Base-by-base conservation (phyloP, 2,329 filamentous ascomycete genomes). In the Chalara sp. region DNA sequence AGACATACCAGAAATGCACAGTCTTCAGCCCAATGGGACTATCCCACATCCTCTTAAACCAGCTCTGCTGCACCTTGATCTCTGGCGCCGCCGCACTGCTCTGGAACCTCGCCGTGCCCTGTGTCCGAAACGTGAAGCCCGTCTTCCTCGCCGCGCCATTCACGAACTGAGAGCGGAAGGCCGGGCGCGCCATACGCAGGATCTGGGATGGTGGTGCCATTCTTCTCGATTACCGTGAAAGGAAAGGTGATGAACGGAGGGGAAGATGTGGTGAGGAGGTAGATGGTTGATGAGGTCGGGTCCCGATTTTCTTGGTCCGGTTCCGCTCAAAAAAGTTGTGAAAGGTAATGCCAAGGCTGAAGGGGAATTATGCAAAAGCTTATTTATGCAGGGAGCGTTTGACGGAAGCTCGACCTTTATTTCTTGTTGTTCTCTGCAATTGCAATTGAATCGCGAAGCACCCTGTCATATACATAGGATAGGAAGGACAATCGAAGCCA, bases 1-100 rank as follows among this genome's bases (percentile, higher is more conserved):
- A 7, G 53, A 65, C 77, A 58, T 75, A 92, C 92, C 93, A 99
- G 75, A 99, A 99, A 72, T 99, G 93, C 64, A 99, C 93, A 56
- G 93, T 99, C 84, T 90, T 90, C 62, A 91, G 62, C 47, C 88
- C 88, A 58, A 91, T 71, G 56, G 87, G 86, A 69, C 86, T 89
- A 70, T 89, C 82, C 86, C 85, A 90, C 77, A 95, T 81, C 71
- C 83, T 83, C 76, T 85, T 83, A 69, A 93, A 83, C 76, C 77
- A 84, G 65, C 73, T 72, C 56, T 68, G 62, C 59, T 72, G 44
- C 12, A 40, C 63, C 11, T n/a, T 28, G 52, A 70, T 67, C 53
- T 68, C 67, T 60, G 71, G 67, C 59, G 69, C 59, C 56, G 69
- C 54, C 43, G 84, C 35, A 10, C 35, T 84, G 70, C 83, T 89